Evolutionary conservation across 2,329 filamentous ascomycete species (phyloP), one percentile per base, ranked within the genome.

Genomic region (Phyllachora maydis): DNA sequence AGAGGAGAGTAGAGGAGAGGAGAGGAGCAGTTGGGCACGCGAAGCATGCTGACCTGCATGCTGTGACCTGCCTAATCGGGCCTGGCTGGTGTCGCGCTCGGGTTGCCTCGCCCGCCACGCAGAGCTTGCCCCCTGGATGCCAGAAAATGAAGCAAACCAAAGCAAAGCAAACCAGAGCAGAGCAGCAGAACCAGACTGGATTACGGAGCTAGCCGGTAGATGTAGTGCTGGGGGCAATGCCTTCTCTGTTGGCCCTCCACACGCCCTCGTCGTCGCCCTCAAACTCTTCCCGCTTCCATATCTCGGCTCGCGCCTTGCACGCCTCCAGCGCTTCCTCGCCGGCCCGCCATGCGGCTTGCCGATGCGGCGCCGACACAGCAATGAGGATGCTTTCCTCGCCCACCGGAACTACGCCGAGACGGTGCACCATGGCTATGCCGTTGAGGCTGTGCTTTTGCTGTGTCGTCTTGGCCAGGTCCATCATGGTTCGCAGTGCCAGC

Each of bases 271-370:
- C 73, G n/a, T n/a, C n/a, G 2, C 64, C 73, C 21, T 63, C 67
- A 54, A 93, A 93, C 43, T 81, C 75, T 52, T 95, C 85, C 33
- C 69, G 56, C 52, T 93, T 93, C 85, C 85, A 93, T 19, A 98
- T 72, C 54, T 98, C 88, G n/a, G 79, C 79, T 33, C 60, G 68
- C 26, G 64, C 65, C 53, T 95, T 98, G 40, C 78, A 81, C 42
- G 66, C 54, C 52, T 95, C 85, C 28, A 95, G 51, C 16, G 82
- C 76, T 49, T 90, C 79, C 52, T 95, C 85, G 0, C 78, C 85
- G 0, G 76, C 85, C 36, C 55, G 52, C 85, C 85, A 98, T 4
- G 79, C 83, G 9, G 75, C 77, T 35, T 75, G 65, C 6, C 88
- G 59, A 50, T 95, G 88, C 17, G 76, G 68, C 14, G 78, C 63